These are phyloP conservation scores for Trichosanthes truncata DNA, from an alignment of 306 rosid species.

Conservation along the genomic window DNA sequence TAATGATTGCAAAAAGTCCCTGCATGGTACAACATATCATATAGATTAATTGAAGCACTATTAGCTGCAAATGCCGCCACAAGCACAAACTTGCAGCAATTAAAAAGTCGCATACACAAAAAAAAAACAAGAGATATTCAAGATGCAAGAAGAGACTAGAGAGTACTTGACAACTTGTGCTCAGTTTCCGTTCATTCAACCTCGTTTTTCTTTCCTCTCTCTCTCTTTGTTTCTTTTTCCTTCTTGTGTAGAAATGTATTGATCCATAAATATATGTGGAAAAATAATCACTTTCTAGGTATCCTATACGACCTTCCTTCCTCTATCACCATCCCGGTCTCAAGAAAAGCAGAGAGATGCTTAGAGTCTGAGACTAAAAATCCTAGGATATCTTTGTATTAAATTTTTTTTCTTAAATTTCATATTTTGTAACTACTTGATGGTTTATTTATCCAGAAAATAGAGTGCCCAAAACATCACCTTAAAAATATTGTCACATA, in stretches of 20 bases:
- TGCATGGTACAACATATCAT: background rate
- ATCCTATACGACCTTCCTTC: background rate
- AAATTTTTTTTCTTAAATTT: background rate
- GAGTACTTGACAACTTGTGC: background rate
- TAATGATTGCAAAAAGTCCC: background rate
- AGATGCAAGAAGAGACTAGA: background rate
- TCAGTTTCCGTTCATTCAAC: background rate
- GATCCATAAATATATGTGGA: background rate
- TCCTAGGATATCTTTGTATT: background rate
- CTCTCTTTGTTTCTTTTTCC: background rate
- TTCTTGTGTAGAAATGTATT: background rate
- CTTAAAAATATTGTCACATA: background rate
- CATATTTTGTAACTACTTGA: background rate
- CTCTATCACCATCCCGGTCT: too few relatives aligned
- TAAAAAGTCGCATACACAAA: background rate
- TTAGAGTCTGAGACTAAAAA: background rate
- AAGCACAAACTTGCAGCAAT: too few relatives aligned
- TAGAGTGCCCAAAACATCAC: background rate
- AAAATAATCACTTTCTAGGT: background rate
- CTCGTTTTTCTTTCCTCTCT: background rate
- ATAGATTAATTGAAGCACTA: background rate
- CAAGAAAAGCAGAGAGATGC: background rate
- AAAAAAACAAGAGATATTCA: background rate
- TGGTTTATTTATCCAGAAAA: background rate
- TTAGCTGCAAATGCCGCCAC: too few relatives aligned